Conservation (phyloP, 495 filamentous ascomycete species). For the Talaromyces wortmannii region DNA sequence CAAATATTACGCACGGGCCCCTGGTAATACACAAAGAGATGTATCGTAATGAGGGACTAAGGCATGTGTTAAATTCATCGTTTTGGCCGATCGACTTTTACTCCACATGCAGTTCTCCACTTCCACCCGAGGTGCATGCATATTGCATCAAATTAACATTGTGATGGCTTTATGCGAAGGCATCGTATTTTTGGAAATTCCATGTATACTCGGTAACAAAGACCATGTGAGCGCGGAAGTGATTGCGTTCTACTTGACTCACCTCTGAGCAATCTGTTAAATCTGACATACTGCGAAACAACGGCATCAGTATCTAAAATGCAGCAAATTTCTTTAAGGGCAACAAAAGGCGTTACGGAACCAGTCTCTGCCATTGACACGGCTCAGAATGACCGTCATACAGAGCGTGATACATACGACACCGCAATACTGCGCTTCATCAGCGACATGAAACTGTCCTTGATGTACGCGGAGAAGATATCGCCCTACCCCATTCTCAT, state of each 20-base stretch:
- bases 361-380: background rate
- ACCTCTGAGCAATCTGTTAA: background rate
- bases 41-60: too few species aligned
- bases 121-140: background rate
- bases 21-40: too few species aligned
- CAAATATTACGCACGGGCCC: background rate
- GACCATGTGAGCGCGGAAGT: background rate
- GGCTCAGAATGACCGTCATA: background rate
- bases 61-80: too few species aligned
- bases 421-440: background rate
- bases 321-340: background rate
- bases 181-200: background rate
- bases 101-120: background rate
- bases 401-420: background rate
- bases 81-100: background rate
- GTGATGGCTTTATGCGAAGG: background rate
- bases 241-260: background rate
- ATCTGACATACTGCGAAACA: background rate
- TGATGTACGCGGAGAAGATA: background rate
- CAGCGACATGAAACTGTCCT: background rate
- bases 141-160: background rate
- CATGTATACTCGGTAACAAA: background rate
- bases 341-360: background rate
- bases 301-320: background rate
- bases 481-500: slow-evolving; percentile 13